Conservation (phyloP, 129 eudicot species). For the Helianthus annuus region HanXRQr2.0-SUNRISE NC_035440.2:4735875-4736374, state of each 20-base stretch:
- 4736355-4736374: not conserved
- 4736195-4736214: slow-evolving; percentile 12
- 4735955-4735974: no score
- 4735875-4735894: no score
- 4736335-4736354: not conserved
- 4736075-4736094: slow-evolving; percentile 40
- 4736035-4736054: slow-evolving; percentile 29
- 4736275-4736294: slow-evolving; percentile 14
- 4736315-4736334: not conserved
- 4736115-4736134: slow-evolving; percentile 38
- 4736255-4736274: slow-evolving; percentile 23
- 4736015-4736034: not conserved
- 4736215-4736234: not conserved
- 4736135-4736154: slow-evolving; percentile 43
- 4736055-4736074: slow-evolving; percentile 19
- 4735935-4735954: no score
- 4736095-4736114: slow-evolving; percentile 37
- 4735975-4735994: no score
- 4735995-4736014: no score
- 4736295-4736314: slow-evolving; percentile 13
- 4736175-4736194: slow-evolving; percentile 25
- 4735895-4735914: no score
- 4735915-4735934: no score
- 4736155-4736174: slow-evolving; percentile 37
- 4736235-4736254: slow-evolving; percentile 26